Evolutionary conservation across 2,329 filamentous ascomycete species (phyloP).

Genomic region (Cylindrodendrum hubeiense): DNA sequence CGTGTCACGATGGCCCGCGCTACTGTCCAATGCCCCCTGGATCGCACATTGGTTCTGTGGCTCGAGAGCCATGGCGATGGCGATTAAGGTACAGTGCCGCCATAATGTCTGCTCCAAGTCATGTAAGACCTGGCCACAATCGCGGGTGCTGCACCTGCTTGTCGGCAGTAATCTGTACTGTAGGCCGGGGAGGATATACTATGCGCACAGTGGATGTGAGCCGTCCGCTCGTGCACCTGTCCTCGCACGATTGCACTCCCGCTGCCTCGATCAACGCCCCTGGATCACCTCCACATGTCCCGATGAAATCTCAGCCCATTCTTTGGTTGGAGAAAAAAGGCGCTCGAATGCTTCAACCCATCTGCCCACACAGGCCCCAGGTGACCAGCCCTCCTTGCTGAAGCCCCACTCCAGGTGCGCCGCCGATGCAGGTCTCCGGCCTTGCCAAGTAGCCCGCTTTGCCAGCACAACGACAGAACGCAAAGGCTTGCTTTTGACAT

Average conservation of each 20-base stretch:
- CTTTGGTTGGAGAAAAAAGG: slow-evolving; percentile 2
- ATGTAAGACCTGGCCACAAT: background rate
- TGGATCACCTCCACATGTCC: background rate
- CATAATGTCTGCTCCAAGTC: background rate
- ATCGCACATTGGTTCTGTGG: background rate
- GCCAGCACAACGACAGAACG: background rate
- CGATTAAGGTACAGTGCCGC: background rate
- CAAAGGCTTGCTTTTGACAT: background rate
- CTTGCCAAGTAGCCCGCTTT: background rate
- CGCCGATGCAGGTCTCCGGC: slow-evolving; percentile 5
- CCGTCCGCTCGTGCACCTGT: background rate
- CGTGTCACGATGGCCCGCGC: no score
- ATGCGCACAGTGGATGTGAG: background rate
- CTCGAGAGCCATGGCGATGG: background rate
- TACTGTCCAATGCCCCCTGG: no score
- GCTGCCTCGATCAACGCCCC: slow-evolving; percentile 1
- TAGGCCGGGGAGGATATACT: background rate
- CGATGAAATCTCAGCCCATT: slow-evolving; percentile 16
- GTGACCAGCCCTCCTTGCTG: slow-evolving; percentile 19
- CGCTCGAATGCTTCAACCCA: slow-evolving; percentile 21
- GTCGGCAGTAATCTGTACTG: background rate
- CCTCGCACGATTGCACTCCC: background rate
- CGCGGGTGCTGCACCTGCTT: background rate
- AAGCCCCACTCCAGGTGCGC: slow-evolving; percentile 17
- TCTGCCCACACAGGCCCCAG: slow-evolving; percentile 16